Evolutionary conservation across 2,329 filamentous ascomycete genomes (phyloP).

Genomic region (Blastomyces gilchristii): DNA sequence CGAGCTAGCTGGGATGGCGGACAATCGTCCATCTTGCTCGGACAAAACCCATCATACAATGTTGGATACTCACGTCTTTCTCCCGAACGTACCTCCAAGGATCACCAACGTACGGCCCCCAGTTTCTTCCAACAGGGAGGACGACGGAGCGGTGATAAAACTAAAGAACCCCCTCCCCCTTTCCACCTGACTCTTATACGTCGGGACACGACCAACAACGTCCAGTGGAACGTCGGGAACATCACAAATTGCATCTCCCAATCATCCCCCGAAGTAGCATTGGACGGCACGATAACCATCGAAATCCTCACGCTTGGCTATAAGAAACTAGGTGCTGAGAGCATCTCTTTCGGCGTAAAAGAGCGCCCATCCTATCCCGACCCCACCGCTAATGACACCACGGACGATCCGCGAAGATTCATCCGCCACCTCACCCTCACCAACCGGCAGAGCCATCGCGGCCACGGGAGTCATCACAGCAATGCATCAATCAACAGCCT

Average conservation of each 20-base stretch:
- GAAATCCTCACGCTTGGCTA: constrained; percentile 53
- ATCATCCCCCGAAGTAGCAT: constrained; percentile 8
- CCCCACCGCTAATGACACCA: neutral
- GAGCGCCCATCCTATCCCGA: constrained; percentile 16
- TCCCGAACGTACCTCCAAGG: neutral
- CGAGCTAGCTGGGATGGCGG: constrained; percentile 7
- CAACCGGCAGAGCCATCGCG: constrained; percentile 5
- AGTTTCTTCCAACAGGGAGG: neutral
- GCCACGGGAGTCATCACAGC: neutral
- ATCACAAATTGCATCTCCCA: constrained; percentile 36
- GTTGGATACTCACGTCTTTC: neutral
- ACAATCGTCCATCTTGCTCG: neutral
- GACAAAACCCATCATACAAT: neutral
- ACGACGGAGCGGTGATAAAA: constrained; percentile 7
- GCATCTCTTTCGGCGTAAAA: constrained; percentile 7
- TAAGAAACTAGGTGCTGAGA: constrained; percentile 42
- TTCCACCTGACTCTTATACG: constrained; percentile 54
- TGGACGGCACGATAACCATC: constrained; percentile 36
- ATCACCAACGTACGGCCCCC: neutral
- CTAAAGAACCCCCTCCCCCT: constrained; percentile 6
- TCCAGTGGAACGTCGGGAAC: constrained; percentile 66
- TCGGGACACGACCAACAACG: constrained; percentile 57
- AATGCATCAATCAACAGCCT: neutral
- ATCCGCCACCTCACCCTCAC: constrained; percentile 14
- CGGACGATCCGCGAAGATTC: constrained; percentile 11